Evolutionary conservation across 192 early-diverging fungal genomes (phyloP), one percentile per base, ranked within the genome.

Genomic region (Ambispora gerdemannii): DNA sequence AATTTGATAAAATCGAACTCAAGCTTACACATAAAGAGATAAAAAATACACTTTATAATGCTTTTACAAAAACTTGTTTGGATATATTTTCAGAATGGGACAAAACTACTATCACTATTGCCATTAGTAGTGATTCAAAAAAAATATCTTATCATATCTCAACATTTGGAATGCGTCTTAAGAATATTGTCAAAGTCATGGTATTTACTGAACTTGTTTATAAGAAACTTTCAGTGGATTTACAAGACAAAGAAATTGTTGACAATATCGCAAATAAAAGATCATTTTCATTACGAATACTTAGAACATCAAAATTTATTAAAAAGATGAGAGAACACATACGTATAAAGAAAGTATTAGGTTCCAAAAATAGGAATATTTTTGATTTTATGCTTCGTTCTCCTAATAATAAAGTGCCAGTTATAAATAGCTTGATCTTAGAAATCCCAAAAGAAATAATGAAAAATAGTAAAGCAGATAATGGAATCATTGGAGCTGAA

Each of bases 301-400:
- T 65, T n/a, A 25, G 63, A 50, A 49, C 43, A 0, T 13, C 25
- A 20, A 50, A 65, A 25, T 24, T 17, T 49, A 64, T 25, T 50
- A 43, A 64, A 64, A n/a, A 64, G 25, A 64, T n/a, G 10, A 30
- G 7, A 6, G 36, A 64, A 10, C 24, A 65, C 20, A 11, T 65
- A 8, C 43, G 38, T 50, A 0, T 30, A 65, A 65, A 65, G 38
- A 65, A 8, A 62, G 43, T 47, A 25, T 24, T 63, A 36, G 0
- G 1, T 22, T 20, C 61, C 4, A 63, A 63, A 63, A 7, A 63
- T 38, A 19, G 63, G 0, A 50, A 0, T 65, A 19, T 65, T 0
- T 65, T 62, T 49, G 27, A 49, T 49, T 66, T 66, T 50, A 47
- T 66, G 47, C 24, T 66, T 31, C 28, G 10, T n/a, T 47, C 25